phyloP scores from a whole-genome alignment of 139 green algal genomes.

The Tetradesmus lagerheimii region DNA sequence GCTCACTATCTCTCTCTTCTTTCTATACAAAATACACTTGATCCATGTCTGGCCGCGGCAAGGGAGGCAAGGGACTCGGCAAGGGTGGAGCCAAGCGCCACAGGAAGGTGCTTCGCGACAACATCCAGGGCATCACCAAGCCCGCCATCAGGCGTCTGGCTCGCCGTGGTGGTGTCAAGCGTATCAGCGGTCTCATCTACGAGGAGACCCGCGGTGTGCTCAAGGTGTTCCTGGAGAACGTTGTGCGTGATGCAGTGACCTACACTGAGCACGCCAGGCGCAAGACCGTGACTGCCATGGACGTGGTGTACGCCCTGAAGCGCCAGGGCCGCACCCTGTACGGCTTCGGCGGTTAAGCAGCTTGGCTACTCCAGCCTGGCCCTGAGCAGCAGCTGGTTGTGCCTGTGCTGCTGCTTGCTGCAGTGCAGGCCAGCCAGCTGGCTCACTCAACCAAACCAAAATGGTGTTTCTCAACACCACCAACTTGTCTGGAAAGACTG shows the following conservation, averaged over 20 bases:
- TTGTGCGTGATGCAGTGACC: conserved; percentile 95
- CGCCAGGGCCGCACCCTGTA: conserved; percentile 96
- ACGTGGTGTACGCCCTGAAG: conserved; percentile 97
- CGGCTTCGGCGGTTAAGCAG: conserved; percentile 94
- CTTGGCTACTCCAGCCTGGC: not conserved
- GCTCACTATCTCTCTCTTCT: not conserved
- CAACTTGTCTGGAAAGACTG: too few relatives aligned
- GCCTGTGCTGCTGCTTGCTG: not conserved
- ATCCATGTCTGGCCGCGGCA: conserved; percentile 87
- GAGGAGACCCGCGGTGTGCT: conserved; percentile 91
- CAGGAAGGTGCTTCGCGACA: conserved; percentile 90
- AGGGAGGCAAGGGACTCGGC: conserved; percentile 92
- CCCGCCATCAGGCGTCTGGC: conserved; percentile 84
- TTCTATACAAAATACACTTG: conserved; percentile 17
- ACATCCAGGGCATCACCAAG: conserved; percentile 94
- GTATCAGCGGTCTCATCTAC: conserved; percentile 90
- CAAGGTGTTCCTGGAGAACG: conserved; percentile 95
- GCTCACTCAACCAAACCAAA: not conserved
- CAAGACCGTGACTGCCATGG: conserved; percentile 97
- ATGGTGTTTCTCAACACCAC: too few relatives aligned
- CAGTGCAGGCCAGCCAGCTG: not conserved
- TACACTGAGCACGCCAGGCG: conserved; percentile 98
- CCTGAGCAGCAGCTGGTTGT: not conserved
- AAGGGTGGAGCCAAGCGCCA: conserved; percentile 91
- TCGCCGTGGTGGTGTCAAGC: conserved; percentile 88